Conservation (phyloP, 805 yeast species). For the Monosporozyma siamensis region DNA sequence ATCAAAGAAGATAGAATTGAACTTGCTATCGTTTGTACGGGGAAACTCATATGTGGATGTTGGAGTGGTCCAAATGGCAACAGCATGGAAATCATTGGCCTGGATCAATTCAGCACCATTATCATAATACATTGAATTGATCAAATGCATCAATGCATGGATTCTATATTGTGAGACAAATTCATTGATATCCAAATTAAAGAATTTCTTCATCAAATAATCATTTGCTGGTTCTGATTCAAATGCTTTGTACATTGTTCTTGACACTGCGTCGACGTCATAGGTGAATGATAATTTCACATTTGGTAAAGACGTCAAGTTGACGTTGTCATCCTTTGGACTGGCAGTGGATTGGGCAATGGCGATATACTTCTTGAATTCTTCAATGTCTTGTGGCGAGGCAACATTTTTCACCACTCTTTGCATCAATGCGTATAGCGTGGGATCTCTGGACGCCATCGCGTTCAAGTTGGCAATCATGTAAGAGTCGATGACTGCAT, state of each 20-base stretch:
- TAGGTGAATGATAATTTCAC: constrained; percentile 14
- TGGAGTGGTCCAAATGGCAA: constrained; percentile 26
- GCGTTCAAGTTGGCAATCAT: constrained; percentile 79
- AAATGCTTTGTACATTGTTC: constrained; percentile 24
- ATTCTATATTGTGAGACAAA: constrained; percentile 17
- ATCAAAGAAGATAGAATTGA: constrained; percentile 25
- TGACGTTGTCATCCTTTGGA: neutral
- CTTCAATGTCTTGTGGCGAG: constrained; percentile 54
- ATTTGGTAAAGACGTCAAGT: neutral
- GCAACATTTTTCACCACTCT: constrained; percentile 81
- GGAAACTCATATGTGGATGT: constrained; percentile 18
- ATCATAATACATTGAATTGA: constrained; percentile 21
- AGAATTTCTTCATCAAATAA: constrained; percentile 26
- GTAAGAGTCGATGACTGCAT: neutral
- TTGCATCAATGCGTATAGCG: constrained; percentile 65
- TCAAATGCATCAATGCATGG: constrained; percentile 20
- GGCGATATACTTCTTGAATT: constrained; percentile 74
- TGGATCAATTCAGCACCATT: constrained; percentile 28
- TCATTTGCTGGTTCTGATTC: constrained; percentile 20
- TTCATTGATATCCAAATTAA: constrained; percentile 14
- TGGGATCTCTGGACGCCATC: constrained; percentile 65
- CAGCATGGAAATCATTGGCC: constrained; percentile 29
- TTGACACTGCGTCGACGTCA: constrained; percentile 21
- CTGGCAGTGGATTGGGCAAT: constrained; percentile 36
- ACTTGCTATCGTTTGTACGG: constrained; percentile 21